phyloP scores from a whole-genome alignment of 495 filamentous ascomycete species.

The Lindgomyces ingoldianus region DNA sequence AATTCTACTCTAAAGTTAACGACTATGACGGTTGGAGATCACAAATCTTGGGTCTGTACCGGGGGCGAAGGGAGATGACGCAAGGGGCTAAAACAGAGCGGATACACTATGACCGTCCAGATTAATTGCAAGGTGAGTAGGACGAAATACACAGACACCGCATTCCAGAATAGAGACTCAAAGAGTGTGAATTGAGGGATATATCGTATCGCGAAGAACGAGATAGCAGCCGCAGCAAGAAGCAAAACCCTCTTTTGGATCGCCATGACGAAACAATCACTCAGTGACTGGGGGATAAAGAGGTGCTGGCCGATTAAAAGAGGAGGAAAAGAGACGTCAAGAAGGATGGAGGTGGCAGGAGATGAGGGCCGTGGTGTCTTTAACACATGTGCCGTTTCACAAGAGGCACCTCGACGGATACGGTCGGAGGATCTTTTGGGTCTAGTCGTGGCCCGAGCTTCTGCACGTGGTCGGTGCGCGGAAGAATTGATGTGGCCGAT shows the following conservation, averaged over 20 bases:
- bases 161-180: constrained; percentile 22
- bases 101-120: constrained; percentile 55
- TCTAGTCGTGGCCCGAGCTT: background rate
- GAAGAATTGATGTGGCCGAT: background rate
- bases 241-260: constrained; percentile 25
- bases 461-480: background rate
- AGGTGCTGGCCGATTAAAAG: background rate
- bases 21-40: no score
- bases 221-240: constrained; percentile 10
- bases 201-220: constrained; percentile 22
- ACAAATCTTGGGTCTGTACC: constrained; percentile 44
- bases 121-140: constrained; percentile 2
- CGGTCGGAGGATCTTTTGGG: background rate
- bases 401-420: background rate
- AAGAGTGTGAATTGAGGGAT: constrained; percentile 4
- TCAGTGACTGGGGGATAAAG: background rate
- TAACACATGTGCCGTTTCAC: background rate
- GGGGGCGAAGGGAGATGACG: constrained; percentile 28
- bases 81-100: constrained; percentile 67
- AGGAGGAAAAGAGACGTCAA: background rate
- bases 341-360: background rate
- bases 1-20: constrained; percentile 40
- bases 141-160: constrained; percentile 5
- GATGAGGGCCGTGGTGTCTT: background rate
- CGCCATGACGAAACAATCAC: constrained; percentile 10